These are phyloP conservation scores for Aspergillus nidulans DNA, from an alignment of 495 filamentous ascomycete species.

Conservation along the genomic window DNA sequence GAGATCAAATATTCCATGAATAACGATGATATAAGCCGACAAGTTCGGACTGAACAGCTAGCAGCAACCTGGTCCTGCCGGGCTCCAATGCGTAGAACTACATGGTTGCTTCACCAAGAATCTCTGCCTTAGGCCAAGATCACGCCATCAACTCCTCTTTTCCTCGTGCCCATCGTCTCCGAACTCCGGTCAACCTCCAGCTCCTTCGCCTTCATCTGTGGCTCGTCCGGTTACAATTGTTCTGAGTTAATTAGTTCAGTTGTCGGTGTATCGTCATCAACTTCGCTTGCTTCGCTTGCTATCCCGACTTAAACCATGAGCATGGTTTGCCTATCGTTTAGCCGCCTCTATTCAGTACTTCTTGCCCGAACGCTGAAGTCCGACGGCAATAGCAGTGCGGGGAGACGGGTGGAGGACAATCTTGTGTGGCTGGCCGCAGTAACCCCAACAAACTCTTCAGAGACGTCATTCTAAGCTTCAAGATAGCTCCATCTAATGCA, in stretches of 20 bases:
- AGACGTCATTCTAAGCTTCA: slow-evolving; percentile 4
- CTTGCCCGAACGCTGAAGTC: not conserved
- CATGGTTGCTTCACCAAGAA: not conserved
- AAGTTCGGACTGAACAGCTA: not conserved
- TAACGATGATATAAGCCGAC: slow-evolving; percentile 2
- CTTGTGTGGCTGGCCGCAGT: not conserved
- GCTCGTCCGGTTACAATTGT: not conserved
- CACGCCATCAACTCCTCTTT: slow-evolving; percentile 14
- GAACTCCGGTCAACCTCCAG: not conserved
- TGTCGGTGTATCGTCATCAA: too few relatives aligned
- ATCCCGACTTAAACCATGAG: too few relatives aligned
- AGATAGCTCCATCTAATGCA: not conserved
- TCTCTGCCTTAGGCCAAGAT: slow-evolving; percentile 9
- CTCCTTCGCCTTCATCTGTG: not conserved
- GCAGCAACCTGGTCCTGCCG: too few relatives aligned
- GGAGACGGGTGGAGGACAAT: not conserved
- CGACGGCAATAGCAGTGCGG: not conserved
- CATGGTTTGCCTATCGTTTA: too few relatives aligned
- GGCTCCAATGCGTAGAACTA: too few relatives aligned
- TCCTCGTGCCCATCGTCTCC: not conserved
- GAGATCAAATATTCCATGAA: slow-evolving; percentile 2
- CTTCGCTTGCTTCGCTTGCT: not conserved
- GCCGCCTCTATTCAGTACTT: not conserved
- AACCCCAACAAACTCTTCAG: not conserved
- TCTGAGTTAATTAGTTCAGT: too few relatives aligned